A percentile compares a stretch with the other conserved stretches of the same genome.
Conservation (phyloP, 352 stramenopile species). For the Pythium myriotylum region DNA sequence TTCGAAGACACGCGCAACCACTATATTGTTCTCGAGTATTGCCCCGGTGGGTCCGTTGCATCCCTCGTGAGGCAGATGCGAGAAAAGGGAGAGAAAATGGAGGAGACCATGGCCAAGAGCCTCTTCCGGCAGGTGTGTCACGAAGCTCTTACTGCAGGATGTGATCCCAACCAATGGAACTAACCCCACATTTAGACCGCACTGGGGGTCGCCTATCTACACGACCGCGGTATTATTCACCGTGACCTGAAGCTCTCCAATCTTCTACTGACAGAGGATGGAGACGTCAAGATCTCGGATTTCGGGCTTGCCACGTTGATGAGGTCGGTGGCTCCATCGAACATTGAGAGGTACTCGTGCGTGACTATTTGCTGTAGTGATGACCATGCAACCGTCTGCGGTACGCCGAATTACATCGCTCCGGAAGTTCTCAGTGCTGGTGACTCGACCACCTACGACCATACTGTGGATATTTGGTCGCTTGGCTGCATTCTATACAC, state of each 20-base stretch:
- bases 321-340: conserved; percentile 30
- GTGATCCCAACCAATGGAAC: too few relatives aligned
- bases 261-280: conserved; percentile 54
- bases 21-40: conserved; percentile 78
- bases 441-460: conserved; percentile 41
- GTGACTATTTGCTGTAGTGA: conserved; percentile 27
- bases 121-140: conserved; percentile 55
- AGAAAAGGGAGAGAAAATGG: conserved; percentile 24
- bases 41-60: conserved; percentile 51
- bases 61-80: conserved; percentile 40
- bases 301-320: conserved; percentile 70
- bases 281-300: conserved; percentile 71
- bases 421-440: conserved; percentile 60
- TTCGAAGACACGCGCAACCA: conserved; percentile 81
- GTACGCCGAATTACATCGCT: conserved; percentile 85
- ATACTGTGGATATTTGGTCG: conserved; percentile 80
- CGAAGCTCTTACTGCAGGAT: too few relatives aligned
- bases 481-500: conserved; percentile 81
- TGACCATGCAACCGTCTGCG: conserved; percentile 69
- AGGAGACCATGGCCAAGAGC: conserved; percentile 47
- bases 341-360: too few relatives aligned
- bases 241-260: conserved; percentile 82
- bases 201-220: conserved; percentile 57
- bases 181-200: conserved; percentile 31
- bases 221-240: conserved; percentile 67